Evolutionary conservation across 1,284 basidiomycete species (phyloP).

Genomic region (Tausonia pullulans): DNA sequence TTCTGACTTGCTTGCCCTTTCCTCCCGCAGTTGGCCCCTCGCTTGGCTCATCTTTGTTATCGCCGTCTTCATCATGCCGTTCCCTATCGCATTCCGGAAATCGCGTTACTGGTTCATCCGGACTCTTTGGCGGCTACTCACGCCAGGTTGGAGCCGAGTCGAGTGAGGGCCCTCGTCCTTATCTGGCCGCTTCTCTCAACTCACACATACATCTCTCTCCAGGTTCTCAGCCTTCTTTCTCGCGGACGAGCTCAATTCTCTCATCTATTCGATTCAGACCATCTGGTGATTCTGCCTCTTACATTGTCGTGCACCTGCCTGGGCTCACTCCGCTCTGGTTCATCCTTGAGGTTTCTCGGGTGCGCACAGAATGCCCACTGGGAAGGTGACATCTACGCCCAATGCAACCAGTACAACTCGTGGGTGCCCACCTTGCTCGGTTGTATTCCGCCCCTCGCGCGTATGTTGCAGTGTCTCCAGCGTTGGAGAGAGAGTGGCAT

Average conservation of each 20-base stretch:
- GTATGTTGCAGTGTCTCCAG: constrained; percentile 73
- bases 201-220: neutral
- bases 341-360: constrained; percentile 40
- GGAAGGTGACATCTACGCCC: constrained; percentile 40
- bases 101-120: constrained; percentile 71
- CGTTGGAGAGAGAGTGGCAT: constrained; percentile 69
- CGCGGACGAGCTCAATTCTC: constrained; percentile 64
- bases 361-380: constrained; percentile 58
- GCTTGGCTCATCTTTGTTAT: constrained; percentile 63
- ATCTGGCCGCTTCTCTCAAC: constrained; percentile 1
- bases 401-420: constrained; percentile 31
- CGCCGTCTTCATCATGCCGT: constrained; percentile 60
- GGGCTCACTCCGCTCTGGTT: neutral
- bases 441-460: constrained; percentile 58
- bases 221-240: constrained; percentile 27
- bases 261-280: constrained; percentile 61
- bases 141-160: constrained; percentile 60
- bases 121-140: constrained; percentile 40
- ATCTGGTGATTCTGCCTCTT: constrained; percentile 39
- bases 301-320: neutral
- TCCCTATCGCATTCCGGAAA: constrained; percentile 52
- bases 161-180: constrained; percentile 34
- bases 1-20: constrained; percentile 18
- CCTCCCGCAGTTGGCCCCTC: constrained; percentile 55
- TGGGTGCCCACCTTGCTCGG: constrained; percentile 52